phyloP scores from a whole-genome alignment of 306 rosid species.

The Pyrus betulifolia region DNA sequence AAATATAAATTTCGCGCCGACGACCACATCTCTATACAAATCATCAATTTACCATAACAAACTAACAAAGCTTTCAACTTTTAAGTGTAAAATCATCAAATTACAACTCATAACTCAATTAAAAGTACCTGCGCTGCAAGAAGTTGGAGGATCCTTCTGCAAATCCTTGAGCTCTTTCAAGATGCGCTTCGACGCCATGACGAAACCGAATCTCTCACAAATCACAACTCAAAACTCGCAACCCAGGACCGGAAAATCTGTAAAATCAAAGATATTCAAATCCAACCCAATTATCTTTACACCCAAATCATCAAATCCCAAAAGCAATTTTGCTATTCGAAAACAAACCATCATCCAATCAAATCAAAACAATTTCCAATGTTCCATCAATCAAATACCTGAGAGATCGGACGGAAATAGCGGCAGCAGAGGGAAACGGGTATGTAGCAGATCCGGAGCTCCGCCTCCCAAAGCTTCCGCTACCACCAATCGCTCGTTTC shows the following conservation, averaged over 20 bases:
- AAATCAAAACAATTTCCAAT: neutral
- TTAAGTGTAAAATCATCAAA: neutral
- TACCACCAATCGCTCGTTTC: neutral
- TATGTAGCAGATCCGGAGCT: constrained; percentile 6
- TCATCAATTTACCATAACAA: neutral
- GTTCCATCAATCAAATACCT: neutral
- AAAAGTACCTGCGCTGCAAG: constrained; percentile 66
- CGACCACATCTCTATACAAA: neutral
- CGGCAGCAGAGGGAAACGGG: constrained; percentile 7
- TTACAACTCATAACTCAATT: neutral
- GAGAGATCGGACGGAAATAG: constrained; percentile 7
- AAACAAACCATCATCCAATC: neutral
- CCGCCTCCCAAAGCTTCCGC: constrained; percentile 15
- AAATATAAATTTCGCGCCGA: neutral
- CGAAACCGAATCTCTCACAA: neutral
- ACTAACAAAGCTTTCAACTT: neutral
- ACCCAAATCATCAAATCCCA: neutral
- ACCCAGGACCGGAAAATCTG: neutral
- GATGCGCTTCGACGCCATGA: constrained; percentile 78
- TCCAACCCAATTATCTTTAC: neutral
- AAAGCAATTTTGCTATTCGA: neutral
- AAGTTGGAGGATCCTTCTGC: constrained; percentile 85
- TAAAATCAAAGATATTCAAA: neutral
- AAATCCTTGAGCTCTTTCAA: constrained; percentile 69
- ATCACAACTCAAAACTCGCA: neutral